Conservation (phyloP, 2,329 filamentous ascomycete genomes). For the Colletotrichum gigasporum region DNA sequence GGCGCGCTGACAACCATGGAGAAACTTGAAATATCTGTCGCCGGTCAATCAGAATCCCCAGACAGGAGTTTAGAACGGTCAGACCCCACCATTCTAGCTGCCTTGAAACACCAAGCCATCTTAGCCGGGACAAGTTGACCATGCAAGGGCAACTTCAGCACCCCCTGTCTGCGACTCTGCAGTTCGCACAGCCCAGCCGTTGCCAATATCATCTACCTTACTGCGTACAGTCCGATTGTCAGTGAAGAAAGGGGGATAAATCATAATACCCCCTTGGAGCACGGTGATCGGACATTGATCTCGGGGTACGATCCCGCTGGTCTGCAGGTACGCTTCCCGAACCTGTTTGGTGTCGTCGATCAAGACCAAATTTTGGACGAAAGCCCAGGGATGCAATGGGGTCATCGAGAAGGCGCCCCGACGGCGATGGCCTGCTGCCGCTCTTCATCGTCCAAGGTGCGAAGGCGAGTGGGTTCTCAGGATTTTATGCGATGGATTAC, state of each 20-base stretch:
- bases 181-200: not conserved
- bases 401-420: not conserved
- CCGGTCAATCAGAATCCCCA: not conserved
- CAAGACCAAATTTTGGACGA: not conserved
- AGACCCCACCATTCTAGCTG: slow-evolving; percentile 7
- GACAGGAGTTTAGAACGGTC: slow-evolving; percentile 2
- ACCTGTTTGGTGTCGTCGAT: slow-evolving; percentile 12
- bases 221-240: not conserved
- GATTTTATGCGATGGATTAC: slow-evolving; percentile 1
- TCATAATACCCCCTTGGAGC: not conserved
- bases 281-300: slow-evolving; percentile 3
- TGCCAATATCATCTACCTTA: not conserved
- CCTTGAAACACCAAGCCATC: slow-evolving; percentile 20
- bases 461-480: not conserved
- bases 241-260: not conserved
- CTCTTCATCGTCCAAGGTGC: not conserved
- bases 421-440: not conserved
- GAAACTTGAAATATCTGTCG: not conserved
- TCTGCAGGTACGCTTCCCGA: not conserved
- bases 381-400: slow-evolving; percentile 1
- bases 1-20: not conserved
- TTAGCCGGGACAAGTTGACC: slow-evolving; percentile 9
- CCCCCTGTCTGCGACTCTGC: not conserved
- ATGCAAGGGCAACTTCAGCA: slow-evolving; percentile 16
- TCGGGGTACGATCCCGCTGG: not conserved